These are phyloP conservation scores for Hevea brasiliensis DNA, from an alignment of 345 rosid species.

Conservation along the genomic window DNA sequence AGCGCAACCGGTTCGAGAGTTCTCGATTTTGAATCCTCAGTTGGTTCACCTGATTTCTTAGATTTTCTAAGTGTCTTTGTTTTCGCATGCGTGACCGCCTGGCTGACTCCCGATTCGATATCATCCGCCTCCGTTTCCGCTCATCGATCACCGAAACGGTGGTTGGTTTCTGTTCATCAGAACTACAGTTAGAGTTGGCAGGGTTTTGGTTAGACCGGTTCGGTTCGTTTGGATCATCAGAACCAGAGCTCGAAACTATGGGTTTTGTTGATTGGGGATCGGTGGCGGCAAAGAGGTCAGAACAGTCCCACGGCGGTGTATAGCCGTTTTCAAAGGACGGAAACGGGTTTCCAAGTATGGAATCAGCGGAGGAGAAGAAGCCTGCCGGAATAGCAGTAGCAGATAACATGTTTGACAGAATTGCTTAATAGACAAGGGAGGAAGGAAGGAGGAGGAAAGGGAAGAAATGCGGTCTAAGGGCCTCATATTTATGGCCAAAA, in stretches of 20 bases:
- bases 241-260: slow-evolving; percentile 38
- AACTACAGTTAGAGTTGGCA: slow-evolving; percentile 30
- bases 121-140: slow-evolving; percentile 71
- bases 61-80: slow-evolving; percentile 68
- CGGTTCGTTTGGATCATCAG: slow-evolving; percentile 42
- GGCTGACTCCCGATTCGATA: slow-evolving; percentile 92
- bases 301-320: slow-evolving; percentile 60
- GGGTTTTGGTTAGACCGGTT: background rate
- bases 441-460: slow-evolving; percentile 72
- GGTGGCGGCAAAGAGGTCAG: slow-evolving; percentile 33
- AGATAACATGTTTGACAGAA: slow-evolving; percentile 46
- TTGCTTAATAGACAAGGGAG: slow-evolving; percentile 31
- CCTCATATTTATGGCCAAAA: slow-evolving; percentile 53
- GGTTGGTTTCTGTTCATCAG: slow-evolving; percentile 33
- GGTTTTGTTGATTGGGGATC: slow-evolving; percentile 39
- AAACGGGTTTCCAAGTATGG: slow-evolving; percentile 41
- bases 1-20: slow-evolving; percentile 53
- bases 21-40: slow-evolving; percentile 66
- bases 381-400: slow-evolving; percentile 48
- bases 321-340: slow-evolving; percentile 48
- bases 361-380: slow-evolving; percentile 29
- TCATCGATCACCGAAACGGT: slow-evolving; percentile 41
- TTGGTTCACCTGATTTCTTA: slow-evolving; percentile 66
- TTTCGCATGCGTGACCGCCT: slow-evolving; percentile 81
- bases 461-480: slow-evolving; percentile 74